Conservation (phyloP, 2,329 filamentous ascomycete species). For the Xylariaceae sp. region DNA sequence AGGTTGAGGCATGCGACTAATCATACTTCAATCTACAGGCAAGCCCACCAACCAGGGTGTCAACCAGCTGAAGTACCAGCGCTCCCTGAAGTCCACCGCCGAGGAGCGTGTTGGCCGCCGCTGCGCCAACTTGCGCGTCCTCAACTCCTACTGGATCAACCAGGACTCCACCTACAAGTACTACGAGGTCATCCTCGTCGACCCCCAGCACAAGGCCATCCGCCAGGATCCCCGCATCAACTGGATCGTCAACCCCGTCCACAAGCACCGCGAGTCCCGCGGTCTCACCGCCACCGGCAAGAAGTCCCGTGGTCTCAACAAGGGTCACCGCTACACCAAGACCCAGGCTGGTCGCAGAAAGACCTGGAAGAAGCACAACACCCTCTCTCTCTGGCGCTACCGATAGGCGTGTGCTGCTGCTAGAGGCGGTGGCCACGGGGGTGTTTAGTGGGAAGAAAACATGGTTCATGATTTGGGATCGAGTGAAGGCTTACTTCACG, state of each 20-base stretch:
- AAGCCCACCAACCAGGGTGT: conserved; percentile 99
- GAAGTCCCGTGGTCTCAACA: conserved; percentile 99
- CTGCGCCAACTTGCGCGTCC: conserved; percentile 97
- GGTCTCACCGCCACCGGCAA: conserved; percentile 98
- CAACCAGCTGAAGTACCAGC: conserved; percentile 99
- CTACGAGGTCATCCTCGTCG: conserved; percentile 99
- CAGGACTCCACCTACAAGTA: conserved; percentile 99
- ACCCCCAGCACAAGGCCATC: conserved; percentile 99
- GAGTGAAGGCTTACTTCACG: conserved; percentile 31
- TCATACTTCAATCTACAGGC: conserved; percentile 51
- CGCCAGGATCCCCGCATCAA: conserved; percentile 98
- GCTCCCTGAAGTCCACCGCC: conserved; percentile 93
- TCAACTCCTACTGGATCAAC: conserved; percentile 99
- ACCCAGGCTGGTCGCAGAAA: conserved; percentile 94
- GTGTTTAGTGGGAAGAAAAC: conserved; percentile 20
- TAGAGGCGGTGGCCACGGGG: conserved; percentile 18
- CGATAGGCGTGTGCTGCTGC: conserved; percentile 52
- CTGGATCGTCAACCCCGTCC: conserved; percentile 99
- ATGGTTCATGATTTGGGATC: conserved; percentile 30
- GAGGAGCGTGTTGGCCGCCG: conserved; percentile 99
- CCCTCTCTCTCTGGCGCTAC: conserved; percentile 97
- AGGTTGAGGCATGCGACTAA: conserved; percentile 11
- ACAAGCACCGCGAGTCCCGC: conserved; percentile 99
- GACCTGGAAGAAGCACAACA: conserved; percentile 99
- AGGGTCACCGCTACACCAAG: conserved; percentile 99